phyloP scores from a whole-genome alignment of 2,329 filamentous ascomycete species.

The Zymoseptoria passerinii region DNA sequence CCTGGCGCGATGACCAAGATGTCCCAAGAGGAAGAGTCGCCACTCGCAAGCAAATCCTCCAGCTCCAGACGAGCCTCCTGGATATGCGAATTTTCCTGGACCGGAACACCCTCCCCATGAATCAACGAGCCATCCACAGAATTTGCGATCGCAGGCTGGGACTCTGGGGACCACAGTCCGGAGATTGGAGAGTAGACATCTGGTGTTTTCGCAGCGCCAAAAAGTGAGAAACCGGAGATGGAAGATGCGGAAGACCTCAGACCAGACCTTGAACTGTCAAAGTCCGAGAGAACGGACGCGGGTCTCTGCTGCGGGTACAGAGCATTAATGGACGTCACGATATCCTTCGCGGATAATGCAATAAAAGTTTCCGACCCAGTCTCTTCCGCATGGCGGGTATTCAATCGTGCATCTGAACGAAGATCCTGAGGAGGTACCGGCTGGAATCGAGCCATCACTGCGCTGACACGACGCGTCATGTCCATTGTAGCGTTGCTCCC shows the following conservation, averaged over 20 bases:
- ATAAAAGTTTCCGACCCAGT: slow-evolving; percentile 7
- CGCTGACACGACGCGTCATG: slow-evolving; percentile 62
- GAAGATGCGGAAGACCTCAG: slow-evolving; percentile 43
- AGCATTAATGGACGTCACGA: slow-evolving; percentile 71
- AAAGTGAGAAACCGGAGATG: slow-evolving; percentile 41
- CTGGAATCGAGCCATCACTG: slow-evolving; percentile 56
- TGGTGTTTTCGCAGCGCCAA: slow-evolving; percentile 30
- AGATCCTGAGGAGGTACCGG: background rate
- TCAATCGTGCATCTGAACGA: background rate
- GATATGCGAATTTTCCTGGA: background rate
- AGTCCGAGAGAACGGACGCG: slow-evolving; percentile 44
- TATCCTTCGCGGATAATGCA: slow-evolving; percentile 60
- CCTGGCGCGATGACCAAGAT: slow-evolving; percentile 10
- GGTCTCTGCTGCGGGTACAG: slow-evolving; percentile 70
- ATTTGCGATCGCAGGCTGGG: background rate
- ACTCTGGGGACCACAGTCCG: background rate
- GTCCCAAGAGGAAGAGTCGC: slow-evolving; percentile 2
- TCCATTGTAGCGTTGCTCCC: slow-evolving; percentile 54
- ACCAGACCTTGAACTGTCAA: slow-evolving; percentile 36
- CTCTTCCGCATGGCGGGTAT: background rate
- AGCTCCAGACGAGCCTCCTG: slow-evolving; percentile 14
- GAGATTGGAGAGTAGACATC: background rate
- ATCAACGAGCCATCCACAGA: background rate
- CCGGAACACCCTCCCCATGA: background rate
- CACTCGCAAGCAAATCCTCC: slow-evolving; percentile 11